A percentile compares a stretch with the other conserved stretches of the same genome.
Evolutionary conservation across 768 basidiomycete genomes (phyloP).

Genomic region (Mycena chlorophos): DNA sequence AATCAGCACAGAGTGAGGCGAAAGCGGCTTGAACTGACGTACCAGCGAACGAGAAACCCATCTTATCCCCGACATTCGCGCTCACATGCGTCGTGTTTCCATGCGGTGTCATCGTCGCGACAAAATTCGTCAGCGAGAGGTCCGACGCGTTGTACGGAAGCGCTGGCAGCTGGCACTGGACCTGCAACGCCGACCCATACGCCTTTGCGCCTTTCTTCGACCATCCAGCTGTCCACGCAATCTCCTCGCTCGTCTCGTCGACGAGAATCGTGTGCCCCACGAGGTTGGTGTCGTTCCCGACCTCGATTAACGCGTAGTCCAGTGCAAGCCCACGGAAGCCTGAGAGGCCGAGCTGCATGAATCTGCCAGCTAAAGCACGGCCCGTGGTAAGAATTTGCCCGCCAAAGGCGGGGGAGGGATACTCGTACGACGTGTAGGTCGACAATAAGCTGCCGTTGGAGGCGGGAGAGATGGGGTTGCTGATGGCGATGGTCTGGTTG

Average conservation of each 20-base stretch:
- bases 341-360: neutral
- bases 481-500: slow-evolving; percentile 7
- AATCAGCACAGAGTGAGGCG: neutral
- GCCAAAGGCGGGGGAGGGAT: neutral
- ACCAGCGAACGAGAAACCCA: slow-evolving; percentile 5
- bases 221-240: slow-evolving; percentile 14
- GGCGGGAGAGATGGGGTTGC: neutral
- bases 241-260: slow-evolving; percentile 13
- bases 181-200: neutral
- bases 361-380: neutral
- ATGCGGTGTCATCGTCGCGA: slow-evolving; percentile 3
- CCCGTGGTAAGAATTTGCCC: slow-evolving; percentile 1
- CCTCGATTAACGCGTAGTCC: slow-evolving; percentile 15
- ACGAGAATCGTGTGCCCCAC: slow-evolving; percentile 16
- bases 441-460: neutral
- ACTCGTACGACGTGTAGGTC: neutral
- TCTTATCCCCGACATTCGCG: slow-evolving; percentile 1
- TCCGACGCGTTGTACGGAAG: neutral
- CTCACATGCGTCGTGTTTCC: slow-evolving; percentile 6
- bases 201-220: neutral
- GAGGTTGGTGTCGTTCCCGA: slow-evolving; percentile 3
- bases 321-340: slow-evolving; percentile 2
- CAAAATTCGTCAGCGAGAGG: neutral
- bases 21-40: neutral
- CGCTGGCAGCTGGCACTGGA: neutral